phyloP scores from a whole-genome alignment of 2,329 filamentous ascomycete genomes.

The Decorospora gaudefroyi region DNA sequence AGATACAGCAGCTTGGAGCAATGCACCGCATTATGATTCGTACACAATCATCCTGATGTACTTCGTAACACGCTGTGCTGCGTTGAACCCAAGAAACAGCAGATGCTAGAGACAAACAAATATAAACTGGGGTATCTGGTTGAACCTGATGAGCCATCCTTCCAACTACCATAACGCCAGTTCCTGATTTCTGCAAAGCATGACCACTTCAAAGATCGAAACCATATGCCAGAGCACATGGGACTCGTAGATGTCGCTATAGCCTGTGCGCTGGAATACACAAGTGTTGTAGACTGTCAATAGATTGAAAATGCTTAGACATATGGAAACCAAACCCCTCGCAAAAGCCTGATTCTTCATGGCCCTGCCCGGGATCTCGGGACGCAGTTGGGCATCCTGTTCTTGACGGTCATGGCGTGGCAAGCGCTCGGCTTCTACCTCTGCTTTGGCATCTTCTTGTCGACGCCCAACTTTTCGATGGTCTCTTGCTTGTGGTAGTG shows the following conservation, averaged over 20 bases:
- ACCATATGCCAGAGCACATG: neutral
- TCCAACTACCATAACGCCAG: neutral
- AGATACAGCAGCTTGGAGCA: too few species aligned
- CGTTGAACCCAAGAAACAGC: neutral
- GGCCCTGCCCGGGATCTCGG: neutral
- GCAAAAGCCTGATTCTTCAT: neutral
- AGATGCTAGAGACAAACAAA: neutral
- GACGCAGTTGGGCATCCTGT: neutral
- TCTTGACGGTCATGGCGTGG: neutral
- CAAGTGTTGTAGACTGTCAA: neutral
- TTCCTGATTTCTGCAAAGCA: neutral
- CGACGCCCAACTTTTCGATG: conserved; percentile 13
- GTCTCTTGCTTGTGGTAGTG: conserved; percentile 84
- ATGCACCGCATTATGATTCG: too few species aligned
- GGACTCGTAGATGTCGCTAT: neutral
- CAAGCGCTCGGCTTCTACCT: neutral
- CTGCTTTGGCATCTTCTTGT: conserved; percentile 42
- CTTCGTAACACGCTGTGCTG: neutral
- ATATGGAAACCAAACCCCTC: neutral
- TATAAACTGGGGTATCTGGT: neutral
- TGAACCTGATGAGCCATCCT: neutral
- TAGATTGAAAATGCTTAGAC: neutral
- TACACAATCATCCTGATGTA: neutral
- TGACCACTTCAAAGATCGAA: neutral
- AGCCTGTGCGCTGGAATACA: neutral